These are phyloP conservation scores for Eucalyptus marginata DNA, from an alignment of 345 rosid species.

Conservation along the genomic window DNA sequence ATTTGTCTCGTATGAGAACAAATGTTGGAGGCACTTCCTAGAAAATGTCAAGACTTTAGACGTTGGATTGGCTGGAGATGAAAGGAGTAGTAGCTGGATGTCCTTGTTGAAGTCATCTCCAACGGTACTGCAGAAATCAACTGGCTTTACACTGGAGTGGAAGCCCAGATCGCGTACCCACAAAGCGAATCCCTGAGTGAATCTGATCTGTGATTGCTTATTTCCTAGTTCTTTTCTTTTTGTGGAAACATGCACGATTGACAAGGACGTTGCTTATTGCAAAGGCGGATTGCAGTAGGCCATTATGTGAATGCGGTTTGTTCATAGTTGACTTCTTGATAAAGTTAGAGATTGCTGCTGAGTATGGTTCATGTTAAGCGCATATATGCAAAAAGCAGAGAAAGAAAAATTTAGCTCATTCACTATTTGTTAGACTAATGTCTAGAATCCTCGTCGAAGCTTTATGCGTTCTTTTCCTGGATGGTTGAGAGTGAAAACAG, in stretches of 20 bases:
- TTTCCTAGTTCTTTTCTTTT: background rate
- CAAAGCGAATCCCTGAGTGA: background rate
- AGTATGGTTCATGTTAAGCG: background rate
- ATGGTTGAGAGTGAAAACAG: background rate
- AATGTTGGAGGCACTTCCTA: constrained; percentile 32
- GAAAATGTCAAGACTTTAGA: background rate
- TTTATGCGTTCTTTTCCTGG: background rate
- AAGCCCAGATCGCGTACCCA: background rate
- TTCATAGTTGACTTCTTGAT: background rate
- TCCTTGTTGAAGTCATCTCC: constrained; percentile 7
- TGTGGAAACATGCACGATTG: background rate
- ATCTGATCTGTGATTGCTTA: background rate
- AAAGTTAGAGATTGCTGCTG: background rate
- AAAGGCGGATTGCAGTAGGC: background rate
- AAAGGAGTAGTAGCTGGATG: background rate
- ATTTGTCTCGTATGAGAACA: background rate
- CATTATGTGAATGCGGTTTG: background rate
- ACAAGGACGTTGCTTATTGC: background rate
- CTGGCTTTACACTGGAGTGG: constrained; percentile 5
- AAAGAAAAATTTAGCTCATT: background rate
- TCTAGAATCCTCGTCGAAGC: background rate
- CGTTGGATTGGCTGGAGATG: background rate
- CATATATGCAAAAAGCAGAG: background rate
- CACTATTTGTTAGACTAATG: background rate
- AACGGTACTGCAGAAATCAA: background rate